These are phyloP conservation scores for Chaetomium strumarium DNA, from an alignment of 2,329 filamentous ascomycete genomes.

Conservation along the genomic window DNA sequence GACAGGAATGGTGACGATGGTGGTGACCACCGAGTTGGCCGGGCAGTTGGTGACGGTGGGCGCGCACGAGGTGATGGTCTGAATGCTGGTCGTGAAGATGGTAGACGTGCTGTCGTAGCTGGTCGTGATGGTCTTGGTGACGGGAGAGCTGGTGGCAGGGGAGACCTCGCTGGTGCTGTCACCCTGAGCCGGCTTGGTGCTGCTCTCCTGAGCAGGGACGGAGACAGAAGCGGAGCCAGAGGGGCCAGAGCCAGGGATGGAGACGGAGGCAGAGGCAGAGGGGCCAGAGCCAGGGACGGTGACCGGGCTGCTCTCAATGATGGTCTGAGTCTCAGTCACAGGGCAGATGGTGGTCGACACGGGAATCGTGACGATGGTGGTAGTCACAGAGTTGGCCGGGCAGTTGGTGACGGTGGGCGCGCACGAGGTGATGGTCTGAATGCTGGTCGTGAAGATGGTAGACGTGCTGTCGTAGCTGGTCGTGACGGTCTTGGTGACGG, in stretches of 20 bases:
- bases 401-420: conserved; percentile 40
- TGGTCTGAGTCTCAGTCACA: conserved; percentile 48
- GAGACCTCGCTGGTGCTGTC: conserved; percentile 31
- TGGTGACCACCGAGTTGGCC: conserved; percentile 34
- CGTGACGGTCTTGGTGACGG: conserved; percentile 46
- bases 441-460: conserved; percentile 25
- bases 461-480: conserved; percentile 25
- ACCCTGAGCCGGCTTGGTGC: conserved; percentile 5
- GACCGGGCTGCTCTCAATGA: conserved; percentile 26
- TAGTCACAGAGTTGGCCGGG: conserved; percentile 31
- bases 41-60: conserved; percentile 39
- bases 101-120: conserved; percentile 25
- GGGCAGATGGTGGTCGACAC: conserved; percentile 57
- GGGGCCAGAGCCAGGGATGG: too few relatives aligned
- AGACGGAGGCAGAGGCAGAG: too few relatives aligned
- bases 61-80: conserved; percentile 48
- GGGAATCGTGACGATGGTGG: conserved; percentile 46
- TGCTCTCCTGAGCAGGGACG: conserved; percentile 14
- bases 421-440: conserved; percentile 46
- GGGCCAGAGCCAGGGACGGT: not conserved
- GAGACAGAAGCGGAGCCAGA: too few relatives aligned
- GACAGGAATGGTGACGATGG: conserved; percentile 47
- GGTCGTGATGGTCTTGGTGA: conserved; percentile 46
- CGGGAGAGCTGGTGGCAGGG: conserved; percentile 31
- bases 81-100: conserved; percentile 24